phyloP scores from a whole-genome alignment of 345 rosid species.

The Arabis alpina region DNA sequence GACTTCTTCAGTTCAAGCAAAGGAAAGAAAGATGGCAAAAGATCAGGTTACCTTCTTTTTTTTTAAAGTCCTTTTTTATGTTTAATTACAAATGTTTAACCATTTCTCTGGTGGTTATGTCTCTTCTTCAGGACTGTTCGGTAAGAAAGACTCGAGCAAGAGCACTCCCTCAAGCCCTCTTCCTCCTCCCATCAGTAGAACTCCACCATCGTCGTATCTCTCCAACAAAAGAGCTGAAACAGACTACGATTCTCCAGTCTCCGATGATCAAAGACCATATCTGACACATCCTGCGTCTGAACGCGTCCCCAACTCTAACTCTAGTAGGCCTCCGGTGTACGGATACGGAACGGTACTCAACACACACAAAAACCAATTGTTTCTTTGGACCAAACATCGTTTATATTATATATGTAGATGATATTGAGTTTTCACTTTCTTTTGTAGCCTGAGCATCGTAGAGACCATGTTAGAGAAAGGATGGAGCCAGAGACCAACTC shows the following conservation, averaged over 20 bases:
- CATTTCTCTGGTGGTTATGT: not conserved
- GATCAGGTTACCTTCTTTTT: constrained; percentile 7
- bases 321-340: constrained; percentile 36
- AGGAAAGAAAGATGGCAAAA: constrained; percentile 34
- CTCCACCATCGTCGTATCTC: constrained; percentile 28
- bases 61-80: too few relatives aligned
- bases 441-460: constrained; percentile 39
- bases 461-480: constrained; percentile 29
- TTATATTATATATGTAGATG: not conserved
- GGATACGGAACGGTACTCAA: constrained; percentile 37
- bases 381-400: not conserved
- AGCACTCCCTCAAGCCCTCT: constrained; percentile 33
- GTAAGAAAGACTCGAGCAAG: constrained; percentile 32
- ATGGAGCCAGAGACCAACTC: constrained; percentile 33
- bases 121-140: constrained; percentile 28
- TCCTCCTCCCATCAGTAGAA: constrained; percentile 6
- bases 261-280: constrained; percentile 25
- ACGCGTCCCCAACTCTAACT: constrained; percentile 40
- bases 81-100: too few relatives aligned
- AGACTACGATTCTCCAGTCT: constrained; percentile 26
- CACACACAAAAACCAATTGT: not conserved
- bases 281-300: constrained; percentile 39
- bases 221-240: constrained; percentile 31
- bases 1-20: constrained; percentile 33
- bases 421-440: not conserved